Evolutionary conservation across 495 filamentous ascomycete genomes (phyloP).

Genomic region (Penicillium salamii): DNA sequence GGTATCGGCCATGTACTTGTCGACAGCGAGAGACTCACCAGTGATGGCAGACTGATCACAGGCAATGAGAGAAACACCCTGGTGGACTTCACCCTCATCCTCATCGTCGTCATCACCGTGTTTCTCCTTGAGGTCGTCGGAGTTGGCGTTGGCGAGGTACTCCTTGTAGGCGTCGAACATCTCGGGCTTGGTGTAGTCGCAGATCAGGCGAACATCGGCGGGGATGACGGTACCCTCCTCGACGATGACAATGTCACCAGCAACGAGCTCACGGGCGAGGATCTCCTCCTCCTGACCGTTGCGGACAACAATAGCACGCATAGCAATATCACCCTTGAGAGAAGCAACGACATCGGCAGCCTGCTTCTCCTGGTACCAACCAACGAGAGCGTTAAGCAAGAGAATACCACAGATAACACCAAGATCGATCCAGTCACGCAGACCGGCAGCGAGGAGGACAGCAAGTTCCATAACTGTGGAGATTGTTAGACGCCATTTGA

Average conservation of each 20-base stretch:
- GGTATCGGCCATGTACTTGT: slow-evolving; percentile 73
- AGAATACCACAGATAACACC: slow-evolving; percentile 85
- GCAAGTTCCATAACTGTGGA: slow-evolving; percentile 77
- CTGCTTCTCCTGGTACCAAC: slow-evolving; percentile 88
- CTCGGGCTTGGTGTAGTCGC: slow-evolving; percentile 67
- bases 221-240: slow-evolving; percentile 77
- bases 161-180: slow-evolving; percentile 71
- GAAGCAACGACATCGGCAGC: slow-evolving; percentile 79
- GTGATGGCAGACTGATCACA: slow-evolving; percentile 75
- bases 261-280: slow-evolving; percentile 74
- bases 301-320: slow-evolving; percentile 70
- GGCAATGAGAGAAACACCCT: slow-evolving; percentile 63
- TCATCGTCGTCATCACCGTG: slow-evolving; percentile 55
- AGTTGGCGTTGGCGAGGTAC: slow-evolving; percentile 54
- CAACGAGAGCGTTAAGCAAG: slow-evolving; percentile 72
- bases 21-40: slow-evolving; percentile 73
- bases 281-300: slow-evolving; percentile 70
- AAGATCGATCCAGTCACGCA: slow-evolving; percentile 80
- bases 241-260: slow-evolving; percentile 76
- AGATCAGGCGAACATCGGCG: slow-evolving; percentile 73
- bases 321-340: slow-evolving; percentile 81
- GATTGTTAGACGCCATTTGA: neutral
- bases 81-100: slow-evolving; percentile 55
- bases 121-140: slow-evolving; percentile 64
- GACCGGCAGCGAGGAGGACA: slow-evolving; percentile 73